Base-by-base conservation (phyloP, 2,329 filamentous ascomycete species). In the Neodidymelliopsis sp. region DNA sequence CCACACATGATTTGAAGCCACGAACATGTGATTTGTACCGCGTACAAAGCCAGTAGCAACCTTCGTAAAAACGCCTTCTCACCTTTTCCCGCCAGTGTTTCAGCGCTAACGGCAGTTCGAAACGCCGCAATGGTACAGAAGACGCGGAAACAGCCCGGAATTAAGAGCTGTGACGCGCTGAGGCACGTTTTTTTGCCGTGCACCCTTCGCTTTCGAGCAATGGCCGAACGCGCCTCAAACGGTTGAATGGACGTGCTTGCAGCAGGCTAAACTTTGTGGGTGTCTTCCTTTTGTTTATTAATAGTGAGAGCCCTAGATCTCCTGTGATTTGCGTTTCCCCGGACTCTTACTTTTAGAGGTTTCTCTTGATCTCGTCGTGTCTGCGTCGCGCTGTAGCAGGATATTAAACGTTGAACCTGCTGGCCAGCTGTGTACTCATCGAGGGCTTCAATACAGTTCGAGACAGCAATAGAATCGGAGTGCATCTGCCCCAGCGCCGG, bases 151-250 rank as follows among this genome's bases (percentile, higher is more conserved):
- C n/a, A 36, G 13, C 11, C 23, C 49, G 49, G 49, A 12, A 35
- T 36, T 48, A 48, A 36, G n/a, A 27, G 18, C 5, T 9, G 24
- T 52, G 36, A 41, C 36, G 38, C 28, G 22, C 33, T 31, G 15
- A 43, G 39, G 24, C 33, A 20, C 37, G 22, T 23, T 42, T 34
- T 43, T 43, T 53, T 34, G 43, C 33, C 38, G 36, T 38, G 41
- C 41, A 37, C 16, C 30, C 15, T 29, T 51, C 48, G 42, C 49
- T 45, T 41, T 51, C 36, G 15, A 41, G 24, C 48, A 36, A 23
- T 47, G 48, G 36, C 41, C 49, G 49, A 47, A 34, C 42, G 47
- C 28, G 41, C 35, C 39, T 44, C 47, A 40, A 50, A 50, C 47
- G 24, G 35, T 36, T 27, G 29, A 45, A 35, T 18, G 35, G 40